Evolutionary conservation across 148 eudicot genomes (phyloP), one percentile per base, ranked within the genome.

Genomic region (Fagopyrum homotropicum): DNA sequence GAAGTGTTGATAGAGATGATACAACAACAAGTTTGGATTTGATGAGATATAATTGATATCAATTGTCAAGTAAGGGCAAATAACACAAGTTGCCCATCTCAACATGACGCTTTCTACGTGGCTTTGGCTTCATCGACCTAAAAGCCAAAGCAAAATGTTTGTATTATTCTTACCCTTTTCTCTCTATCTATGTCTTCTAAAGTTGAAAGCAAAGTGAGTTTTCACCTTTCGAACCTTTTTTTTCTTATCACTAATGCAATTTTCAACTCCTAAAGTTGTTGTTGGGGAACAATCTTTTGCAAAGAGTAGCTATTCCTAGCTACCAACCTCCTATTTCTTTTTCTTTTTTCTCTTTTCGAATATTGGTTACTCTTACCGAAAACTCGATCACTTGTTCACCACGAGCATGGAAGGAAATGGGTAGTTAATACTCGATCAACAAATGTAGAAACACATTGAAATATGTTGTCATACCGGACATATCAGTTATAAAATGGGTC

Each of bases 201-300:
- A 66, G 71, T 66, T 66, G 9, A 66, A 66, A 66, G 71, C 71
- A 64, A 35, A 64, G 17, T 4, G 70, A 64, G 70, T 64, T 30
- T 64, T 29, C 70, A 35, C 71, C 71, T 66, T 49, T 49, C 12
- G 9, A 9, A 8, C 52, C 52, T 49, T 49, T 49, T 49, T 66
- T 64, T 43, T 22, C 26, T 57, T 66, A 66, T 66, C 71, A 66
- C 71, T 43, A 66, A 66, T 66, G 71, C 45, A 66, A 66, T 40
- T 66, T 35, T 66, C 71, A 66, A 66, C 71, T 66, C 69, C 71
- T 66, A 66, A 66, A 66, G 71, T 66, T 66, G 44, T 1, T 29
- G 69, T 63, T 63, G 69, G 69, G 30, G 69, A 63, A 63, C 69
- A 63, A 63, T 63, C 69, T 63, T 30, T 63, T 63, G 11, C 17